Evolutionary conservation across 108 stramenopile genomes (phyloP), one percentile per base, ranked within the genome.

Genomic region (Bacterosira constricta): DNA sequence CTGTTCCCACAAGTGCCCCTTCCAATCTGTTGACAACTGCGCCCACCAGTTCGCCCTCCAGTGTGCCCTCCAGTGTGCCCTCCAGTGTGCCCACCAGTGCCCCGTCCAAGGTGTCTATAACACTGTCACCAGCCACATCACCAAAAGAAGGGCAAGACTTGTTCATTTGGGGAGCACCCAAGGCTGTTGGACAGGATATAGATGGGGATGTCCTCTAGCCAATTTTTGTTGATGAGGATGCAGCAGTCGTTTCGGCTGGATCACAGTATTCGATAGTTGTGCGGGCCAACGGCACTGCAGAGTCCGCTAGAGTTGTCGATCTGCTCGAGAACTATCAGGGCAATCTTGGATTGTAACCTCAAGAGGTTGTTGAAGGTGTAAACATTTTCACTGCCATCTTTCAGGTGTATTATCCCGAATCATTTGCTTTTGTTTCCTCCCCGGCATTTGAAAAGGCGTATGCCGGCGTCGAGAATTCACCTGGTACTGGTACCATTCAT

Each of bases 151-250:
- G 61, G 4, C 21, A 12, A 10, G 45, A 36, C 4, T 66, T 75
- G 18, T 66, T 58, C 49, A 66, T 75, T 34, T 75, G 73, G 73
- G 73, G 73, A 13, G 64, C 50, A 18, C 27, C 46, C 13, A 23
- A 66, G 25, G 45, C 73, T 25, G 35, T 75, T 41, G 73, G 73
- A 13, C 56, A 75, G 44, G 58, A 60, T 15, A 42, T 23, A 8
- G 55, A 52, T 17, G 57, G 27, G 2, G 37, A 63, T 52, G 42
- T 73, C 13, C 32, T 41, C 1, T 25, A 59, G 49, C 64, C 73
- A 20, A 23, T 75, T 29, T 51, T 26, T 4, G 47, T 75, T 47
- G 73, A 44, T 20, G 73, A 55, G 12, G 57, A 62, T 18, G 65
- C 59, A 11, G 0, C 34, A 4, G 54, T 23, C 27, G 53, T 50